A percentile compares a stretch with the other conserved stretches of the same genome.
Conservation (phyloP, 176 grass and related monocot genomes). For the Cenchrus americanus region DNA sequence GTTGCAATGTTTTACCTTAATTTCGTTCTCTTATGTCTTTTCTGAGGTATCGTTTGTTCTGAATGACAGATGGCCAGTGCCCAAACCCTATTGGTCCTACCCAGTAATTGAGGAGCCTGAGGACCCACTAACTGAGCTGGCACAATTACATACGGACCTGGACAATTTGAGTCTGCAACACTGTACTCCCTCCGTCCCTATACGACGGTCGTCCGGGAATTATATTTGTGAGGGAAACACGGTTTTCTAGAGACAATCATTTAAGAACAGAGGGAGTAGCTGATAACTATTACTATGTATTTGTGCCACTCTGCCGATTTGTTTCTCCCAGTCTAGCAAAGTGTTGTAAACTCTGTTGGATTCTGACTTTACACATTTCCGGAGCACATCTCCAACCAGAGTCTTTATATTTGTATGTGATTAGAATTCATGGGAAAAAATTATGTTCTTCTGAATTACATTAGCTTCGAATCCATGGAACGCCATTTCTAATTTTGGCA, state of each 20-base stretch:
- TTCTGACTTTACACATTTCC: neutral
- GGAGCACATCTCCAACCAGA: neutral
- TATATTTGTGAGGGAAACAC: no score
- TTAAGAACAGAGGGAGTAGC: no score
- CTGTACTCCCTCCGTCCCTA: no score
- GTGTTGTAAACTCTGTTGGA: neutral
- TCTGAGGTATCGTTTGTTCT: neutral
- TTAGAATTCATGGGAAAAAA: neutral
- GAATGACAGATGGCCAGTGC: conserved; percentile 6
- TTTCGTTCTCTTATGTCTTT: neutral
- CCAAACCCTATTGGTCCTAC: neutral
- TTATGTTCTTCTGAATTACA: neutral
- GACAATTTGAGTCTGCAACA: neutral
- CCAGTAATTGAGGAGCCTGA: neutral
- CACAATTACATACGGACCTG: neutral
- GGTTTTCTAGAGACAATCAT: no score
- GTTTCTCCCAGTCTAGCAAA: neutral
- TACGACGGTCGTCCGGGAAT: no score
- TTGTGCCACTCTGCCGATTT: neutral
- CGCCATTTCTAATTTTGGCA: no score
- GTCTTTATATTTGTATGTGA: no score
- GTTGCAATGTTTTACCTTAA: neutral
- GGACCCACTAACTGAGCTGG: neutral
- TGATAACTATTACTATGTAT: neutral
- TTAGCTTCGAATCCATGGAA: neutral